Percentiles rank a stretch among this genome's conserved stretches.
Evolutionary conservation across 2,329 filamentous ascomycete genomes (phyloP).

Genomic region (Claviceps africana): DNA sequence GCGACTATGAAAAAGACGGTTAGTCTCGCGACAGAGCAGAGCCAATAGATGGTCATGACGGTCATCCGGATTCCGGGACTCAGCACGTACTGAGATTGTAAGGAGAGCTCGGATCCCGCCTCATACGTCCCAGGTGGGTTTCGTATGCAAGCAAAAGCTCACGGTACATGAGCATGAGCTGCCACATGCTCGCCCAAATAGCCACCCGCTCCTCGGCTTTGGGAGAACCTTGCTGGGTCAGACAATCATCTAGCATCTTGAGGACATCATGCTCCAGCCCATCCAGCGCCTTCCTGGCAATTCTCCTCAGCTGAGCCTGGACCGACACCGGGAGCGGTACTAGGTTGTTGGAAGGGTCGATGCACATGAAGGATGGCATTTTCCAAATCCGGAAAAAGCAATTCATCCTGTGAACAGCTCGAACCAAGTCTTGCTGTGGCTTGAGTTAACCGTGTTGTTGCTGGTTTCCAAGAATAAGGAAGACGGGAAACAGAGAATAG

Average conservation of each 20-base stretch:
- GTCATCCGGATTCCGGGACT: no score
- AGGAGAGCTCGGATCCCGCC: slow-evolving; percentile 11
- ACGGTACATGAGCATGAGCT: slow-evolving; percentile 34
- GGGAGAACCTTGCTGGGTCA: slow-evolving; percentile 24
- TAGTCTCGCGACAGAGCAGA: neutral
- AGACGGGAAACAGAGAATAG: neutral
- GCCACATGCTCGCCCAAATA: slow-evolving; percentile 36
- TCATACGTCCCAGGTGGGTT: slow-evolving; percentile 14
- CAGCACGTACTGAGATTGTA: slow-evolving; percentile 8
- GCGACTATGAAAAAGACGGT: slow-evolving; percentile 6
- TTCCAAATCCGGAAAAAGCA: slow-evolving; percentile 38
- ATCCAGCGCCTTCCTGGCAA: slow-evolving; percentile 24
- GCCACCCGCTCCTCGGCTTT: slow-evolving; percentile 26
- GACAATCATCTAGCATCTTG: slow-evolving; percentile 24
- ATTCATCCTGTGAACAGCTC: slow-evolving; percentile 30
- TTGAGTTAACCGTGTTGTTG: slow-evolving; percentile 8
- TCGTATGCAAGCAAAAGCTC: slow-evolving; percentile 24
- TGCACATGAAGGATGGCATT: slow-evolving; percentile 27
- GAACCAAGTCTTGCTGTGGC: slow-evolving; percentile 26
- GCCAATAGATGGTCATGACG: neutral
- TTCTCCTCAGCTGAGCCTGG: slow-evolving; percentile 25
- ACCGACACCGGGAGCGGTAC: slow-evolving; percentile 24
- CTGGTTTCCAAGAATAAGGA: neutral
- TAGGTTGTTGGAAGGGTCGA: slow-evolving; percentile 23
- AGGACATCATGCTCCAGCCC: slow-evolving; percentile 26